Base-by-base conservation (phyloP, 306 rosid genomes). In the Inga laurina region DNA sequence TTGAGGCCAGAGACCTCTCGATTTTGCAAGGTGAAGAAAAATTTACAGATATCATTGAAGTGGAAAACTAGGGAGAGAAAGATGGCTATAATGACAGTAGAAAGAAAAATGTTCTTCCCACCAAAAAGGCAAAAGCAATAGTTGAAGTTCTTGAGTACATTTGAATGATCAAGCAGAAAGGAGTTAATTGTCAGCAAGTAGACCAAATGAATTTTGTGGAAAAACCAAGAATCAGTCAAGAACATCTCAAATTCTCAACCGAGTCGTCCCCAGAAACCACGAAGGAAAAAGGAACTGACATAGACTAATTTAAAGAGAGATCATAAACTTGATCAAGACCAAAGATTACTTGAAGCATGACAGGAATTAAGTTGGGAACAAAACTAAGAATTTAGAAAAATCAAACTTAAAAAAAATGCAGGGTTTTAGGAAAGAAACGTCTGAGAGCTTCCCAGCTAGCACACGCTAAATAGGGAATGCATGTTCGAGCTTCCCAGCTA, bases 361-460 rank as follows among this genome's bases (percentile, higher is more conserved):
- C 30, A 78, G 32, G 75, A 37, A 59, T 56, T 46, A n/a, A 43
- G 56, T 52, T 44, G 37, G 66, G 49, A 46, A 22, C 48, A 39
- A 41, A 81, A 86, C 52, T 21, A 80, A 32, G 86, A 62, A 79
- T 43, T 45, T 9, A 66, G 66, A 67, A 72, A 81, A 49, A 41
- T 16, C 41, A 56, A 77, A 34, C 74, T 16, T 16, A 65, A 74
- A 59, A 74, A 59, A 54, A 74, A 3, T 14, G 67, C 45, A 72
- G 79, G 72, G 59, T 74, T 72, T 48, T 65, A 19, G 39, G 48
- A 71, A 61, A 67, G 64, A 76, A 80, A 81, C 5, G 56, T 27
- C 7, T 69, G 49, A 45, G 6, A 51, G 37, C 57, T 37, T 69
- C 68, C 57, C 65, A 43, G 30, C 64, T 85, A 71, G 65, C 44